phyloP scores from a whole-genome alignment of 768 basidiomycete species.

The Pisolithus albus region DNA sequence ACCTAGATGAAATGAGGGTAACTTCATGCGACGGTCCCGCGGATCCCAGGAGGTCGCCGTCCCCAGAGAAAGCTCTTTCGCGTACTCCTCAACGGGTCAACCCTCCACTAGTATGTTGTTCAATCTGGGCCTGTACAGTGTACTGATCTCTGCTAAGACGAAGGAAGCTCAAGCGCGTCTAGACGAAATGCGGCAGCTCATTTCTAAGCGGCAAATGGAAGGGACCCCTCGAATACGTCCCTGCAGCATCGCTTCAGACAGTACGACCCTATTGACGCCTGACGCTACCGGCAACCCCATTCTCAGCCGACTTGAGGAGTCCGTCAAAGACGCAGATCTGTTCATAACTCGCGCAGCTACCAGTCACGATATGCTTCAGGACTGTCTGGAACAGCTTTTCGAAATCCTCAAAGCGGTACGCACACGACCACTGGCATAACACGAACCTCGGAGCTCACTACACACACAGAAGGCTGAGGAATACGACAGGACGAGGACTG shows the following conservation, averaged over 20 bases:
- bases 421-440: neutral
- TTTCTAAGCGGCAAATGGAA: slow-evolving; percentile 53
- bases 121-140: slow-evolving; percentile 1
- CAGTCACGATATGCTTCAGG: slow-evolving; percentile 50
- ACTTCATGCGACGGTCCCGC: slow-evolving; percentile 16
- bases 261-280: slow-evolving; percentile 7
- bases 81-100: slow-evolving; percentile 41
- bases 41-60: slow-evolving; percentile 41
- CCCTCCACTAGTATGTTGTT: slow-evolving; percentile 35
- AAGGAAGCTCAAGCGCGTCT: slow-evolving; percentile 71
- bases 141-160: slow-evolving; percentile 38
- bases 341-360: slow-evolving; percentile 45
- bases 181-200: slow-evolving; percentile 78
- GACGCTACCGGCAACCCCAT: slow-evolving; percentile 10
- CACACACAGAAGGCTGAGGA: slow-evolving; percentile 51
- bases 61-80: slow-evolving; percentile 47
- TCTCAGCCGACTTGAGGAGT: slow-evolving; percentile 37
- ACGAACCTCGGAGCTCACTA: neutral
- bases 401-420: slow-evolving; percentile 55
- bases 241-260: slow-evolving; percentile 28
- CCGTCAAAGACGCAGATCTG: slow-evolving; percentile 53
- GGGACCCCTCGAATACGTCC: slow-evolving; percentile 43
- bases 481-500: slow-evolving; percentile 52
- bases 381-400: slow-evolving; percentile 42
- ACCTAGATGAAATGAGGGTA: slow-evolving; percentile 42